Percentiles rank a stretch among this genome's conserved stretches.
Conservation (phyloP, 148 eudicot species). For the Amaranthus cruentus region DNA sequence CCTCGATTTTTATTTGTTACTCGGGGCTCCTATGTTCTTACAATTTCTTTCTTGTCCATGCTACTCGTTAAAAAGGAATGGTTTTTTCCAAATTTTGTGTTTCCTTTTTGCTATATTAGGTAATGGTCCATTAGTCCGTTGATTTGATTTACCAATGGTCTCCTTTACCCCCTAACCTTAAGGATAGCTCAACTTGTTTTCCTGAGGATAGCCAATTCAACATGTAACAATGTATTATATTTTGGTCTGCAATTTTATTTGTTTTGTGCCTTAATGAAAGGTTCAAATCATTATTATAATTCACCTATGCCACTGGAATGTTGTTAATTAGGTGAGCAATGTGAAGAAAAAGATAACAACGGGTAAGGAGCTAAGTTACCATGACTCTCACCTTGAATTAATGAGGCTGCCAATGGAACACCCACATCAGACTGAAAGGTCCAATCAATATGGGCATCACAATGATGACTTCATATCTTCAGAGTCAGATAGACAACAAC, state of each 20-base stretch:
- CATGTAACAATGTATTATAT: too few relatives aligned
- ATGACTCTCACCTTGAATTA: slow-evolving; percentile 67
- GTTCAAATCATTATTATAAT: slow-evolving; percentile 6
- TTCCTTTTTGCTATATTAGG: too few relatives aligned
- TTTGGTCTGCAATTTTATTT: background rate
- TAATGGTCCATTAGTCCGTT: too few relatives aligned
- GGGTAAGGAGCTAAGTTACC: slow-evolving; percentile 50
- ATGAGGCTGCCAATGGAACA: slow-evolving; percentile 63
- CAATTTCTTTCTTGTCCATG: too few relatives aligned
- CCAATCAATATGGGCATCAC: slow-evolving; percentile 53
- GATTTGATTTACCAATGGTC: too few relatives aligned
- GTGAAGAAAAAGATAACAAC: slow-evolving; percentile 60
- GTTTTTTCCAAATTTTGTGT: too few relatives aligned
- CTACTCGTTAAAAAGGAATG: too few relatives aligned
- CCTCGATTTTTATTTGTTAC: too few relatives aligned
- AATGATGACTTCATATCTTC: slow-evolving; percentile 83
- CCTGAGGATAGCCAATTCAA: too few relatives aligned
- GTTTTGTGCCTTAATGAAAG: background rate
- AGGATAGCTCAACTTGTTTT: too few relatives aligned
- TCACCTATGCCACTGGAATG: slow-evolving; percentile 13
- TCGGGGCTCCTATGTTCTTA: too few relatives aligned
- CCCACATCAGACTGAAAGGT: slow-evolving; percentile 46
- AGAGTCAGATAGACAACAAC: slow-evolving; percentile 84
- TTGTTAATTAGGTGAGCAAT: slow-evolving; percentile 58
- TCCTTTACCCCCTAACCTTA: too few relatives aligned